phyloP scores from a whole-genome alignment of 2,329 filamentous ascomycete genomes.

The Trematosphaeria pertusa region DNA sequence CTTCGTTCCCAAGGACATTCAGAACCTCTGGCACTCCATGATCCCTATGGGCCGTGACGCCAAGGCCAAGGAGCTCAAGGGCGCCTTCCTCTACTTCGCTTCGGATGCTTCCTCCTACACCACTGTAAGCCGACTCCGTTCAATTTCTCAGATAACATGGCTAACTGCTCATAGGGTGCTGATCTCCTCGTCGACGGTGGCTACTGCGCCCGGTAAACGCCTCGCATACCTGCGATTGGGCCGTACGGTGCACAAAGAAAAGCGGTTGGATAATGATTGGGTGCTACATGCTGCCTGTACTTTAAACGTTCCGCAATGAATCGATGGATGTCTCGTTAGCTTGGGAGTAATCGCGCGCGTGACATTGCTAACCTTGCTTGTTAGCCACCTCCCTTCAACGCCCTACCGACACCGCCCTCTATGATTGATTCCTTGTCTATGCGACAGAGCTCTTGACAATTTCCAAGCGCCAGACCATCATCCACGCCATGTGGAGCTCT shows the following conservation, averaged over 20 bases:
- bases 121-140: conserved; percentile 61
- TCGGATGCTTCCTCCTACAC: conserved; percentile 85
- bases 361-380: too few relatives aligned
- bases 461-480: too few relatives aligned
- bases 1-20: conserved; percentile 71
- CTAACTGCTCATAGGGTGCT: conserved; percentile 54
- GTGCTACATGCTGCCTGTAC: neutral
- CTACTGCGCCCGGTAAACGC: conserved; percentile 59
- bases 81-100: conserved; percentile 80
- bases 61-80: conserved; percentile 78
- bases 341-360: too few relatives aligned
- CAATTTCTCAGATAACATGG: too few relatives aligned
- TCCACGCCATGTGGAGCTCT: too few relatives aligned
- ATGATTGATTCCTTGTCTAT: too few relatives aligned
- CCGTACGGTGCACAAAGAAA: neutral
- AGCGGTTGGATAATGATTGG: neutral
- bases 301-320: neutral
- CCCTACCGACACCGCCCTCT: too few relatives aligned
- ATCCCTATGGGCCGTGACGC: conserved; percentile 82
- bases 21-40: conserved; percentile 77
- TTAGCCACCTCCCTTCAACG: too few relatives aligned
- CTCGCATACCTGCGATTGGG: conserved; percentile 20
- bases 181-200: conserved; percentile 80
- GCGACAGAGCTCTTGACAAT: too few relatives aligned
- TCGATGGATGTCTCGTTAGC: neutral